Percentiles rank a stretch among this genome's conserved stretches.
Evolutionary conservation across 345 rosid species (phyloP).

Genomic region (Salix udensis): DNA sequence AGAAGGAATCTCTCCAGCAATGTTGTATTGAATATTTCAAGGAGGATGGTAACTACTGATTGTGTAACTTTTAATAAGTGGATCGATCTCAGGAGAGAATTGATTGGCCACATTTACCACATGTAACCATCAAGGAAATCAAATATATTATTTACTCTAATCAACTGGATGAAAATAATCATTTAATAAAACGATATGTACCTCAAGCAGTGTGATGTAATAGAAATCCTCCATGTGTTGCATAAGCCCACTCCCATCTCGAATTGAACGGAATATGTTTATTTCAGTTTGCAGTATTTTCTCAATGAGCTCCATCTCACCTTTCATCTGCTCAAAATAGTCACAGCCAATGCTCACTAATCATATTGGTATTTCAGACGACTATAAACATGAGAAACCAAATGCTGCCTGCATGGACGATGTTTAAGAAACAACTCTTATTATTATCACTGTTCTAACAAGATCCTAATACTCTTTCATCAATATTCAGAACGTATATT

Average conservation of each 20-base stretch:
- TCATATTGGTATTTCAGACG: neutral
- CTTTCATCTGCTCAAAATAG: conserved; percentile 72
- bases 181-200: conserved; percentile 13
- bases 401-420: neutral
- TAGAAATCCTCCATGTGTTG: conserved; percentile 99
- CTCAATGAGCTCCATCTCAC: conserved; percentile 86
- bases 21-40: neutral
- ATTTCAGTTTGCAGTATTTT: conserved; percentile 87
- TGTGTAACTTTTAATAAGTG: neutral
- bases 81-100: neutral
- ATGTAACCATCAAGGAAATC: neutral
- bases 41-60: neutral
- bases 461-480: neutral
- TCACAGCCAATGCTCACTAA: conserved; percentile 5
- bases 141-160: neutral
- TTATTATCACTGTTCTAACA: neutral
- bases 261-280: conserved; percentile 73
- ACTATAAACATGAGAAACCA: neutral
- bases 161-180: neutral
- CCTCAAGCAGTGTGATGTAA: conserved; percentile 86
- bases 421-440: neutral
- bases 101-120: neutral
- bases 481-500: neutral
- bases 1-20: neutral
- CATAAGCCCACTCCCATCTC: conserved; percentile 94